A percentile compares a stretch with the other conserved stretches of the same genome.
phyloP scores from a whole-genome alignment of 2,329 filamentous ascomycete genomes.

The Alternaria sp. region DNA sequence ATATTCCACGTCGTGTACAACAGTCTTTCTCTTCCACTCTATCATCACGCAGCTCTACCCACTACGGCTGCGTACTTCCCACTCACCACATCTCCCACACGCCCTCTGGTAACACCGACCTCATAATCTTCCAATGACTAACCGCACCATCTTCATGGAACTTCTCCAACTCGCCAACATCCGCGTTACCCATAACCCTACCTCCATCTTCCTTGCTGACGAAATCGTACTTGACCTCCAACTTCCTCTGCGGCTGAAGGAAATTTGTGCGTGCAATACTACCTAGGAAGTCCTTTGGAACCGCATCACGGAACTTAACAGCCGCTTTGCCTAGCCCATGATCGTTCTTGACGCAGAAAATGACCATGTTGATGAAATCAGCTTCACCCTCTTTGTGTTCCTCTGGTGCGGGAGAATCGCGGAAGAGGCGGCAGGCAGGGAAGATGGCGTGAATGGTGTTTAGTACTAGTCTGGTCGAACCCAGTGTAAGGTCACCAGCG shows the following conservation, averaged over 20 bases:
- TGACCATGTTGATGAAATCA: conserved; percentile 95
- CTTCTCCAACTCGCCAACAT: conserved; percentile 71
- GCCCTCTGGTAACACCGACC: conserved; percentile 75
- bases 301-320: conserved; percentile 73
- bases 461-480: conserved; percentile 79
- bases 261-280: conserved; percentile 76
- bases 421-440: conserved; percentile 89
- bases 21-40: neutral
- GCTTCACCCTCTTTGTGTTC: conserved; percentile 43
- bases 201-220: conserved; percentile 50
- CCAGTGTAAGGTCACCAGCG: conserved; percentile 83
- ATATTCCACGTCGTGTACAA: neutral
- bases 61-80: neutral
- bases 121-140: conserved; percentile 93
- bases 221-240: conserved; percentile 58
- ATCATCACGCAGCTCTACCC: neutral
- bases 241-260: conserved; percentile 76
- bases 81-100: conserved; percentile 88
- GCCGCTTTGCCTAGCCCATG: conserved; percentile 44
- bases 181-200: conserved; percentile 67
- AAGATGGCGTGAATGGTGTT: conserved; percentile 85
- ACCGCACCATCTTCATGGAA: conserved; percentile 80
- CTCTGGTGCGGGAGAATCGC: conserved; percentile 71
- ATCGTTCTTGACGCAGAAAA: conserved; percentile 82
- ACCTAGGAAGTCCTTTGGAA: conserved; percentile 72